Base-by-base conservation (phyloP, 2,329 filamentous ascomycete species). In the Pseudomassariella vexata region DNA sequence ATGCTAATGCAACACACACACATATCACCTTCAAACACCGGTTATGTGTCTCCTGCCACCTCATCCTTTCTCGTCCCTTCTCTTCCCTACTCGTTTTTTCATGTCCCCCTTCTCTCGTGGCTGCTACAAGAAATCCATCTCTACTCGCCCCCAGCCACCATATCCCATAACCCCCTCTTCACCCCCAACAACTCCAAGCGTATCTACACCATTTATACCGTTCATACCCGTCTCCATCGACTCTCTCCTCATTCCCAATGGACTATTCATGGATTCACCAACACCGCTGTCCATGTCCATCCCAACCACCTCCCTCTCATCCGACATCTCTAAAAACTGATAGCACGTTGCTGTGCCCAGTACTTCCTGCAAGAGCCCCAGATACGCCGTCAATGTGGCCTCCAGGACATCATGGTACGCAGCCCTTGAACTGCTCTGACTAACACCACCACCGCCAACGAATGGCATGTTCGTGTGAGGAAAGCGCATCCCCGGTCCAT, bases 271-370 rank as follows among this genome's bases (percentile, higher is more conserved):
- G 12, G 30, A 25, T 14, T 20, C 18, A 24, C 19, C 12, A 19
- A 34, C 11, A 12, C 32, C 24, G n/a, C n/a, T n/a, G n/a, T n/a
- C n/a, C n/a, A n/a, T n/a, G n/a, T n/a, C n/a, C 19, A 23, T 17
- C 23, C 17, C 12, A 15, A 22, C 17, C 11, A 22, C 11, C 23
- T 42, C 12, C 34, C 37, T 3, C 20, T 41, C 39, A 8, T 41
- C 42, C 4, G 36, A 29, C 20, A 39, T 38, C 19, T 47, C 42
- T 5, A 44, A 33, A 11, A 46, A 41, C 8, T 36, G 33, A 10
- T 45, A 52, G 24, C 45, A 58, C 8, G 55, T 57, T 11, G 57
- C 52, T 33, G 48, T 52, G 3, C 57, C 57, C 4, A 59, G 37
- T 3, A 51, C 49, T n/a, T 55, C 51, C 24, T 54, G 49, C 40